A percentile compares a stretch with the other conserved stretches of the same genome.
These are phyloP conservation scores for Adansonia gregorii DNA, from an alignment of 441 rosid genomes.

Conservation along the genomic window DNA sequence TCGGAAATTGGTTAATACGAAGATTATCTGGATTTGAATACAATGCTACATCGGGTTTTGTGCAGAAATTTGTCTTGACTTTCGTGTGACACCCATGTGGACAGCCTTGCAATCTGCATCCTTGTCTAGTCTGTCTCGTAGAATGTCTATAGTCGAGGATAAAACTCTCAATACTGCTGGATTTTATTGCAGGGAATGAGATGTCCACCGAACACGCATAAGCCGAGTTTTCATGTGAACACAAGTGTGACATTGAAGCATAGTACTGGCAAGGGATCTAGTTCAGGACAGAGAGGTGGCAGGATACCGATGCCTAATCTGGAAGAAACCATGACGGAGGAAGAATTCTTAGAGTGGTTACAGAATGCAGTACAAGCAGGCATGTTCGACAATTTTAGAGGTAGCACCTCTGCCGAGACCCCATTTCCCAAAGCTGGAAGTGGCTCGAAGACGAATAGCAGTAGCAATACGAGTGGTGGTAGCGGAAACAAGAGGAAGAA, in stretches of 20 bases:
- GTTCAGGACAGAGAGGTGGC: constrained; percentile 64
- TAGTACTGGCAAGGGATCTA: constrained; percentile 52
- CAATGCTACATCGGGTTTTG: background rate
- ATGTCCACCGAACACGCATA: constrained; percentile 88
- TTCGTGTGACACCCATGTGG: background rate
- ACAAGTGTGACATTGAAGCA: constrained; percentile 65
- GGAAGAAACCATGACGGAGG: constrained; percentile 91
- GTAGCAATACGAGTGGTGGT: constrained; percentile 36
- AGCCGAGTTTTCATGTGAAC: constrained; percentile 95
- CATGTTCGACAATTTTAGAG: constrained; percentile 53
- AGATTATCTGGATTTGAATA: background rate
- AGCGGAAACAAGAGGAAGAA: constrained; percentile 67
- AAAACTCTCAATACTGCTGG: constrained; percentile 9
- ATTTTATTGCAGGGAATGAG: constrained; percentile 82
- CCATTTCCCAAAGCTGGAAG: constrained; percentile 49
- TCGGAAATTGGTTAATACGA: background rate
- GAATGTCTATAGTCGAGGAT: constrained; percentile 20
- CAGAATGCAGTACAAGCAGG: constrained; percentile 87
- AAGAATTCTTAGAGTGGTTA: constrained; percentile 85
- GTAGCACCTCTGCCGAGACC: constrained; percentile 45
- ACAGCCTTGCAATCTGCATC: constrained; percentile 11
- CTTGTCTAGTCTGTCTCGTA: background rate
- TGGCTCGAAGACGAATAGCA: constrained; percentile 40
- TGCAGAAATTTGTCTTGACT: no score
- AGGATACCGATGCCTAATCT: constrained; percentile 56